These are phyloP conservation scores for Xylariaceae sp. DNA, from an alignment of 2,329 filamentous ascomycete species.

Conservation along the genomic window DNA sequence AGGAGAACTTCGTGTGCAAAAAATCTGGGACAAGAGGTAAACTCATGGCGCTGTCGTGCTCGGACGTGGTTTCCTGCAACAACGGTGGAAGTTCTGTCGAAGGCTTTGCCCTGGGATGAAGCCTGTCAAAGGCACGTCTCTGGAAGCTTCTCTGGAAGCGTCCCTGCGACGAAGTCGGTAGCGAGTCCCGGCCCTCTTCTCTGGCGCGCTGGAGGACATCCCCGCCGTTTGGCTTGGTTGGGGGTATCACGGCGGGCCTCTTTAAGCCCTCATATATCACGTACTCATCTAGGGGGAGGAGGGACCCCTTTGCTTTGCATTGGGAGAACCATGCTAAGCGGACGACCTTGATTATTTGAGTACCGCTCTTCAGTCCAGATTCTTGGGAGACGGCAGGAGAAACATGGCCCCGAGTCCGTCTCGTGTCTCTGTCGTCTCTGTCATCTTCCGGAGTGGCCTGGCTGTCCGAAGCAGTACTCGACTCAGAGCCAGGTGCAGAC, in stretches of 20 bases:
- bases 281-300: slow-evolving; percentile 44
- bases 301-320: slow-evolving; percentile 34
- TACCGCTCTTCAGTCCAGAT: neutral
- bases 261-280: slow-evolving; percentile 46
- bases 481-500: slow-evolving; percentile 10
- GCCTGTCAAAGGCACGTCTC: too few relatives aligned
- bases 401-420: too few relatives aligned
- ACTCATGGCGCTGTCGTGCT: slow-evolving; percentile 53
- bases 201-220: slow-evolving; percentile 26
- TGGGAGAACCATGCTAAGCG: slow-evolving; percentile 52
- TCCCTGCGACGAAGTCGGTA: slow-evolving; percentile 11
- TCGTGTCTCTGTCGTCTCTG: too few relatives aligned
- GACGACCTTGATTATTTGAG: slow-evolving; percentile 41
- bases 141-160: too few relatives aligned
- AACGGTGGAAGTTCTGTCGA: slow-evolving; percentile 36
- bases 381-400: slow-evolving; percentile 2
- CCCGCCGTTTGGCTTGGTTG: slow-evolving; percentile 10
- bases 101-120: slow-evolving; percentile 14
- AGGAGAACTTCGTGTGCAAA: slow-evolving; percentile 63
- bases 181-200: slow-evolving; percentile 11
- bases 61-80: slow-evolving; percentile 65
- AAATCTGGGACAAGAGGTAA: slow-evolving; percentile 63
- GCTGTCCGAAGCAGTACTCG: slow-evolving; percentile 23
- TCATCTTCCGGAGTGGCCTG: too few relatives aligned
- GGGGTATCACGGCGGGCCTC: slow-evolving; percentile 7